Percentiles rank a stretch among this genome's conserved stretches.
Evolutionary conservation across 1,284 basidiomycete genomes (phyloP).

Genomic region (Malassezia caprae): DNA sequence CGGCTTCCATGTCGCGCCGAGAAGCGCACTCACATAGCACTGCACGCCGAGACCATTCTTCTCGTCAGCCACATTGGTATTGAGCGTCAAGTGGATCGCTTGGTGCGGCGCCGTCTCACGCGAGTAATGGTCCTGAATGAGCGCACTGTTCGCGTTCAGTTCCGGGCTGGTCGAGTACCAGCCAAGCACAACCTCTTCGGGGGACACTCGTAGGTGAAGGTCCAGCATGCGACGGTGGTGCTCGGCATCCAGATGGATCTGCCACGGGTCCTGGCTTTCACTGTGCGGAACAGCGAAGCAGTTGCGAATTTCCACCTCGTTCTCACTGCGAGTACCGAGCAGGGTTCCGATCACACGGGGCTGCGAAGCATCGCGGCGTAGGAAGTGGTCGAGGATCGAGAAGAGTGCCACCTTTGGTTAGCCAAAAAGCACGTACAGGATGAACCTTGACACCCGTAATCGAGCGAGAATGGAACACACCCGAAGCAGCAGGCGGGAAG

Average conservation of each 20-base stretch:
- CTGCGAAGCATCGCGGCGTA: slow-evolving; percentile 63
- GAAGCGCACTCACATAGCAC: slow-evolving; percentile 70
- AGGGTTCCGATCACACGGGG: slow-evolving; percentile 85
- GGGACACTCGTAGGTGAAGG: slow-evolving; percentile 69
- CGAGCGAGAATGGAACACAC: slow-evolving; percentile 43
- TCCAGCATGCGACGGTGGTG: slow-evolving; percentile 91
- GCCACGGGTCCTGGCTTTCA: slow-evolving; percentile 63
- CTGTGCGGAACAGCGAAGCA: slow-evolving; percentile 44
- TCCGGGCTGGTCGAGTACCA: slow-evolving; percentile 60
- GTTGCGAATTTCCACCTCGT: slow-evolving; percentile 43
- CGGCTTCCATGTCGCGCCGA: slow-evolving; percentile 37
- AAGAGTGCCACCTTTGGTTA: slow-evolving; percentile 57
- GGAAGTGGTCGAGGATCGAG: slow-evolving; percentile 92
- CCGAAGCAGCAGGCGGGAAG: slow-evolving; percentile 41
- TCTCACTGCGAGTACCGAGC: slow-evolving; percentile 70
- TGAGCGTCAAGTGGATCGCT: slow-evolving; percentile 84
- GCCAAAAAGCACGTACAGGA: slow-evolving; percentile 20
- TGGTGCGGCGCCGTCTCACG: slow-evolving; percentile 79
- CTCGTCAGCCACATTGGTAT: slow-evolving; percentile 59
- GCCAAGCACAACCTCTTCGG: slow-evolving; percentile 77
- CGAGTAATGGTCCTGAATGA: slow-evolving; percentile 97
- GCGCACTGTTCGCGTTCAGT: slow-evolving; percentile 87
- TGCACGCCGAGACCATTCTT: slow-evolving; percentile 56
- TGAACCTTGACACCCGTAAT: slow-evolving; percentile 43
- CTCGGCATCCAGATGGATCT: slow-evolving; percentile 77